Evolutionary conservation across 2,329 filamentous ascomycete species (phyloP).

Genomic region (Drechslerella dactyloides): DNA sequence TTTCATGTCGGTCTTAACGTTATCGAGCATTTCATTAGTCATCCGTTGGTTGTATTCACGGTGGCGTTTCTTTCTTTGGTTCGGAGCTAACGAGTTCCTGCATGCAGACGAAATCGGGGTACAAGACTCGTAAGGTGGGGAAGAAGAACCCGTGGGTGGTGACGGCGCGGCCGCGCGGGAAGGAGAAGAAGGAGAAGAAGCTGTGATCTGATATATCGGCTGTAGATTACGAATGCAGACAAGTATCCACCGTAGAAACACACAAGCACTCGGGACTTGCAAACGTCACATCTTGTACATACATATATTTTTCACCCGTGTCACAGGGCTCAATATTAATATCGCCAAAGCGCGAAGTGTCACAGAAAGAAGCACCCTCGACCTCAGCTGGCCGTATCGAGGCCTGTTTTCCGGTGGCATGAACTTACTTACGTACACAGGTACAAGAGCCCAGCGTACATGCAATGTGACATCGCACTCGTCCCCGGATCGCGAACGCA

Average conservation of each 20-base stretch:
- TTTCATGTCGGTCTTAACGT: slow-evolving; percentile 54
- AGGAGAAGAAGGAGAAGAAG: slow-evolving; percentile 49
- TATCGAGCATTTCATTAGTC: slow-evolving; percentile 17
- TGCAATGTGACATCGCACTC: background rate
- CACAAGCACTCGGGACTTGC: background rate
- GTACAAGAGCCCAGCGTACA: too few species aligned
- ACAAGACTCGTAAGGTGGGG: slow-evolving; percentile 54
- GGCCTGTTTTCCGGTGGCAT: too few species aligned
- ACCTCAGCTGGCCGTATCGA: too few species aligned
- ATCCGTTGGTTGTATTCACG: slow-evolving; percentile 8
- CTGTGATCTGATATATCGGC: slow-evolving; percentile 4
- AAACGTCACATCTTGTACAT: slow-evolving; percentile 17
- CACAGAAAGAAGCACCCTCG: too few species aligned
- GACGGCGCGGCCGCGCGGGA: slow-evolving; percentile 42
- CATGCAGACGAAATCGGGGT: slow-evolving; percentile 63
- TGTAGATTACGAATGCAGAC: background rate
- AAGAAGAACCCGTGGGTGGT: slow-evolving; percentile 50
- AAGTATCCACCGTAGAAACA: slow-evolving; percentile 15
- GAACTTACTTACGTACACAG: too few species aligned
- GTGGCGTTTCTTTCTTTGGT: slow-evolving; percentile 21
- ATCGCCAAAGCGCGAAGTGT: background rate
- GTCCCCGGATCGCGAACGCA: background rate
- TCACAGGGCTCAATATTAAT: too few species aligned
- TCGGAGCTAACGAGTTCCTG: slow-evolving; percentile 23
- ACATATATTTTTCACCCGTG: slow-evolving; percentile 12